Evolutionary conservation across 768 basidiomycete species (phyloP).

Genomic region (Termitomyces sp.): DNA sequence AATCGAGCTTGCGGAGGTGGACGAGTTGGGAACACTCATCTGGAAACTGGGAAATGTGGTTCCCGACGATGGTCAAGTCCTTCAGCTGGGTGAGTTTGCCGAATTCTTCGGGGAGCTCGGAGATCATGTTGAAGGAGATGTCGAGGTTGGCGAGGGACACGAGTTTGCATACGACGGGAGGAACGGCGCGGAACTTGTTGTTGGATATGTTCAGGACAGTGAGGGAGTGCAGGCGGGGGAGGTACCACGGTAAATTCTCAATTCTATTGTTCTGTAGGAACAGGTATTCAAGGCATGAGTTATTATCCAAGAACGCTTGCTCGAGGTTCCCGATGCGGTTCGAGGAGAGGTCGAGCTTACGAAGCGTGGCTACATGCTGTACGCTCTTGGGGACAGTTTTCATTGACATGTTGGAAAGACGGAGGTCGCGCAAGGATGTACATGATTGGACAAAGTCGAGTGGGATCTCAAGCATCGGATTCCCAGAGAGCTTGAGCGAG

Average conservation of each 20-base stretch:
- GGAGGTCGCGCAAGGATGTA: conserved; percentile 75
- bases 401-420: conserved; percentile 88
- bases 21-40: conserved; percentile 48
- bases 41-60: conserved; percentile 72
- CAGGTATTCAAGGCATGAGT: conserved; percentile 62
- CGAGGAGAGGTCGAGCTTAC: conserved; percentile 82
- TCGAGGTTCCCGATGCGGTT: conserved; percentile 90
- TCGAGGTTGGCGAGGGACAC: conserved; percentile 78
- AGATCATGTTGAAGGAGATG: conserved; percentile 90
- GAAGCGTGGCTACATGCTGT: conserved; percentile 65
- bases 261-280: conserved; percentile 89
- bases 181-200: conserved; percentile 82
- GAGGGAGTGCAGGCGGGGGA: conserved; percentile 67
- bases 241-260: conserved; percentile 80
- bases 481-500: conserved; percentile 83
- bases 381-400: conserved; percentile 88
- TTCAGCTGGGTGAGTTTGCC: conserved; percentile 66
- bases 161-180: conserved; percentile 70
- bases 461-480: conserved; percentile 94
- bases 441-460: conserved; percentile 94
- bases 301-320: conserved; percentile 76
- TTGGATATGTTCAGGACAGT: conserved; percentile 89
- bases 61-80: conserved; percentile 78
- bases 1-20: conserved; percentile 70
- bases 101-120: conserved; percentile 75